Conservation (phyloP, 192 early-diverging fungal species). For the Diversispora epigaea region DNA sequence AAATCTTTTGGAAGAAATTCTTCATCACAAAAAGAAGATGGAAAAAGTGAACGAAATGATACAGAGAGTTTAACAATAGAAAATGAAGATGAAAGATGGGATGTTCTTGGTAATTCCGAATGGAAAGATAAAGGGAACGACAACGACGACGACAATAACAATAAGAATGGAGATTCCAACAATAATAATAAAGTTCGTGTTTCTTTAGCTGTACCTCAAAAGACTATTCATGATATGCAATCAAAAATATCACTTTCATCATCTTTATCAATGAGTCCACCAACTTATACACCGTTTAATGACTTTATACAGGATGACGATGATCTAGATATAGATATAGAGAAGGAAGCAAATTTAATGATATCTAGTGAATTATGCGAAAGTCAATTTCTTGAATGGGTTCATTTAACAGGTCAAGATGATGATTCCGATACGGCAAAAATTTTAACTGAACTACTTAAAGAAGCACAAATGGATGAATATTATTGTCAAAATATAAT, state of each 20-base stretch:
- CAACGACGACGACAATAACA: background rate
- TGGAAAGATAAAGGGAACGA: background rate
- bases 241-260: background rate
- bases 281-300: background rate
- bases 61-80: background rate
- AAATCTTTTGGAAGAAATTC: background rate
- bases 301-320: background rate
- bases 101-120: background rate
- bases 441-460: slow-evolving; percentile 8
- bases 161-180: background rate
- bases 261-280: background rate
- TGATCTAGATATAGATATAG: background rate
- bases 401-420: slow-evolving; percentile 4
- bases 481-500: background rate
- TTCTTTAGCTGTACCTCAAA: too few relatives aligned
- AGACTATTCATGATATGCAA: too few relatives aligned
- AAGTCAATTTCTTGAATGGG: slow-evolving; percentile 15
- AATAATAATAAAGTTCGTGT: background rate
- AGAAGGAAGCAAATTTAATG: background rate
- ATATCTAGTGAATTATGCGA: background rate
- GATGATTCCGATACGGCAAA: background rate
- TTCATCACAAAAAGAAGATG: background rate
- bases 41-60: background rate
- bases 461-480: slow-evolving; percentile 22
- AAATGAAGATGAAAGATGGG: slow-evolving; percentile 5